Evolutionary conservation across 2,329 filamentous ascomycete genomes (phyloP).

Genomic region (Rhexocercosporidium sp.): DNA sequence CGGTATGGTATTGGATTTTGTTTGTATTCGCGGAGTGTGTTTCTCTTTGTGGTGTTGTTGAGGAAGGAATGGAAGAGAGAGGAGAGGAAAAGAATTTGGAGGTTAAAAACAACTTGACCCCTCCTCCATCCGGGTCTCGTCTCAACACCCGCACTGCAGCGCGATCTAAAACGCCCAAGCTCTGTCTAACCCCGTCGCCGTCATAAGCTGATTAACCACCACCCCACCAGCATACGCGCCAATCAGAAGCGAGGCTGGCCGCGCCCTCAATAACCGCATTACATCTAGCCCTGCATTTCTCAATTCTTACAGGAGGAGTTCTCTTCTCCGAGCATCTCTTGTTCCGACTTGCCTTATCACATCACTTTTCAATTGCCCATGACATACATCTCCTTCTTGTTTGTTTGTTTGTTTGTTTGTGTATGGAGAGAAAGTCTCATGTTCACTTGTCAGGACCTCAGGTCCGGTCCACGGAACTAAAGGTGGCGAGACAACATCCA

Average conservation of each 20-base stretch:
- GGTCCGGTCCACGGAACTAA: neutral
- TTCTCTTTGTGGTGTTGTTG: slow-evolving; percentile 6
- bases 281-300: neutral
- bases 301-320: neutral
- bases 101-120: slow-evolving; percentile 4
- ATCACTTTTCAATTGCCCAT: neutral
- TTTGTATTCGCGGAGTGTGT: neutral
- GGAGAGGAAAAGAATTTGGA: neutral
- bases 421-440: neutral
- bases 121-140: neutral
- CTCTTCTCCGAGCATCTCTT: neutral
- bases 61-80: neutral
- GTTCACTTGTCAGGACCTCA: neutral
- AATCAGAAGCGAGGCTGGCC: neutral
- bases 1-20: neutral
- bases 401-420: neutral
- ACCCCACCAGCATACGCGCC: slow-evolving; percentile 1
- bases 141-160: neutral
- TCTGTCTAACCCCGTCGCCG: neutral
- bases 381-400: neutral
- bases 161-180: neutral
- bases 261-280: neutral
- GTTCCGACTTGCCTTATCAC: neutral
- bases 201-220: slow-evolving; percentile 9
- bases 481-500: neutral